phyloP scores from a whole-genome alignment of 352 stramenopile genomes.

The Globisporangium canariense region DNA sequence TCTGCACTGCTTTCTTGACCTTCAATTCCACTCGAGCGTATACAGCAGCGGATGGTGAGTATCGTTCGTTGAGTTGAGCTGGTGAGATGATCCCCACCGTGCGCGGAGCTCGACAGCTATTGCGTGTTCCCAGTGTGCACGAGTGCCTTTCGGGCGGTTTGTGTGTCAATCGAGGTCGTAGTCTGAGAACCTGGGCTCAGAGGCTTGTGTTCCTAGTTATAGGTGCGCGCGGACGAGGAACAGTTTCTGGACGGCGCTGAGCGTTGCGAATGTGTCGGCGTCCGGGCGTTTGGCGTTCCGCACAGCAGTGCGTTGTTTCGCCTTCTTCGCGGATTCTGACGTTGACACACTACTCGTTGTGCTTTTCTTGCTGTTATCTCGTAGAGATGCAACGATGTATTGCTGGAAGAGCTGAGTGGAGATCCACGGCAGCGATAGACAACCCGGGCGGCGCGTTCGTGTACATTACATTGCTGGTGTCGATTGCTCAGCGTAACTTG shows the following conservation, averaged over 20 bases:
- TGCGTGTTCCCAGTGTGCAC: slow-evolving; percentile 30
- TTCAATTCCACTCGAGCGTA: too few species aligned
- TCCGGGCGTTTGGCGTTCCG: slow-evolving; percentile 31
- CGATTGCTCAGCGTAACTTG: too few species aligned
- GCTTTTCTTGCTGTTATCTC: slow-evolving; percentile 1
- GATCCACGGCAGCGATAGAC: slow-evolving; percentile 7
- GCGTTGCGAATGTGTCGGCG: slow-evolving; percentile 34
- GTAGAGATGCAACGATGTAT: slow-evolving; percentile 14
- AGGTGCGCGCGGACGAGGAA: slow-evolving; percentile 29
- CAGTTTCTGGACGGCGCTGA: slow-evolving; percentile 36
- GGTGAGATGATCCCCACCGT: too few species aligned
- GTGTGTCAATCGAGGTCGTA: neutral
- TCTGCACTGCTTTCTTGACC: too few species aligned
- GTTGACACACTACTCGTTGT: neutral
- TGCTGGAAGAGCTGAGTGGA: slow-evolving; percentile 17
- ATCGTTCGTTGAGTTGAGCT: too few species aligned
- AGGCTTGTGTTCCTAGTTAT: neutral
- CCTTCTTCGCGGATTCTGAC: neutral
- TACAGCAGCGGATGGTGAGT: too few species aligned
- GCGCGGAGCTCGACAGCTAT: too few species aligned
- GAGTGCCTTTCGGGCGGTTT: slow-evolving; percentile 14
- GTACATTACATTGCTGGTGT: too few species aligned
- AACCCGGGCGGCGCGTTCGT: too few species aligned
- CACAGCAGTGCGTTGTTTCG: slow-evolving; percentile 10
- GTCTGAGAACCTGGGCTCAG: neutral